Evolutionary conservation across 2,329 filamentous ascomycete genomes (phyloP), one percentile per base, ranked within the genome.

Genomic region (Ophiostoma australiae): DNA sequence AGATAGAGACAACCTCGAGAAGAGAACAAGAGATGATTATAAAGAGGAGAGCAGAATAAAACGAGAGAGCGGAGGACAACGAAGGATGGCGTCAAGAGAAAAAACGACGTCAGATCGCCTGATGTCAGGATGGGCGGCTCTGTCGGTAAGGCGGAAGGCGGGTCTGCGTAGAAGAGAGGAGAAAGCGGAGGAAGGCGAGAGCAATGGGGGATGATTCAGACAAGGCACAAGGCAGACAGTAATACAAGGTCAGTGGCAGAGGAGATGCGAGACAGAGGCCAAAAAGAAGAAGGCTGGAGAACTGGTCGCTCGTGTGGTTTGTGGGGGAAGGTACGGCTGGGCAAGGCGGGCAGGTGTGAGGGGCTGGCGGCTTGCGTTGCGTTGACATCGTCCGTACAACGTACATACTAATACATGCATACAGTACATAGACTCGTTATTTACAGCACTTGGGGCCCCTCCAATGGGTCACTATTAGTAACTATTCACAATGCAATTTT

Each of bases 211-310:
- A 55, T 33, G 58, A 17, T 48, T 20, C 17, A n/a, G 44, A 48
- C 44, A 48, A 48, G 20, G 44, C 44, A 48, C 17, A 48, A 20
- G 20, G 17, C 44, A 20, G 44, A n/a, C 17, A 17, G 44, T 20
- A 20, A n/a, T 48, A n/a, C 44, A 48, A 48, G 44, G 44, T 17
- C 15, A 20, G 17, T 44, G 17, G 41, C 41, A 48, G 44, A n/a
- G 44, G 44, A 7, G 44, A 48, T 48, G 41, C 17, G 44, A 48
- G 23, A 11, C n/a, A 58, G 52, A 58, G 52, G 52, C 52, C 52
- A 58, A 17, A 58, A 58, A 4, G 52, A 63, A 63, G 58, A 63
- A 63, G 58, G 58, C 58, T 63, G 58, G 58, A 63, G 27, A 63
- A 27, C 27, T 27, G 58, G 27, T 33, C 5, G 44, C 44, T 20